phyloP scores from a whole-genome alignment of 2,329 filamentous ascomycete genomes.

The Neonectria coccinea region DNA sequence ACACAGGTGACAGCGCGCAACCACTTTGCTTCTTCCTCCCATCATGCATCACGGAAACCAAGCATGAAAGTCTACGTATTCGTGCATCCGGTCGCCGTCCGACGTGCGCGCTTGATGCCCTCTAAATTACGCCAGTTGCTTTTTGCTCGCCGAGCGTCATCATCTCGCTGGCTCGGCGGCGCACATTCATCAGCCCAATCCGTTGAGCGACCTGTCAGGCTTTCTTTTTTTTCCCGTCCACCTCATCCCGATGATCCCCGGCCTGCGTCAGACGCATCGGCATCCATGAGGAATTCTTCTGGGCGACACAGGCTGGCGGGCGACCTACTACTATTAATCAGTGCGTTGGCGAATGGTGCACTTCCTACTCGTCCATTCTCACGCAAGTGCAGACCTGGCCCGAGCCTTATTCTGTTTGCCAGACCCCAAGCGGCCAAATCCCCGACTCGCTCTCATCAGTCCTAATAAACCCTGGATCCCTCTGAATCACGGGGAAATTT shows the following conservation, averaged over 20 bases:
- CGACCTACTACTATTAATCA: neutral
- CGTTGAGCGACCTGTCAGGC: conserved; percentile 27
- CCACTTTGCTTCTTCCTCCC: conserved; percentile 30
- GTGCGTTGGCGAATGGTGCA: conserved; percentile 8
- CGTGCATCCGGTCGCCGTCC: conserved; percentile 15
- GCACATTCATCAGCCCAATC: conserved; percentile 29
- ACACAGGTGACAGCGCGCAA: conserved; percentile 2
- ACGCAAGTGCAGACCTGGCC: neutral
- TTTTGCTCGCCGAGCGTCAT: conserved; percentile 19
- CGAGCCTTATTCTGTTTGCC: conserved; percentile 13
- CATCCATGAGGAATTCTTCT: conserved; percentile 3
- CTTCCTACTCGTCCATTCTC: neutral
- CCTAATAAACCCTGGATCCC: conserved; percentile 6
- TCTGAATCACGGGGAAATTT: conserved; percentile 29
- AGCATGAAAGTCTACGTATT: conserved; percentile 12
- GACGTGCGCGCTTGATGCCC: neutral
- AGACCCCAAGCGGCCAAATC: conserved; percentile 33
- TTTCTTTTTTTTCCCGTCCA: conserved; percentile 13
- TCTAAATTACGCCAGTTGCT: conserved; percentile 26
- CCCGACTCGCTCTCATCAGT: conserved; percentile 12
- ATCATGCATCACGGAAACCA: neutral
- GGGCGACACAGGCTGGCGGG: neutral
- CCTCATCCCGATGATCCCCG: conserved; percentile 3
- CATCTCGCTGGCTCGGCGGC: conserved; percentile 6
- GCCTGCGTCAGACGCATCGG: conserved; percentile 12